These are phyloP conservation scores for Coemansia reversa DNA, from an alignment of 192 early-diverging fungal genomes.

Conservation along the genomic window DNA sequence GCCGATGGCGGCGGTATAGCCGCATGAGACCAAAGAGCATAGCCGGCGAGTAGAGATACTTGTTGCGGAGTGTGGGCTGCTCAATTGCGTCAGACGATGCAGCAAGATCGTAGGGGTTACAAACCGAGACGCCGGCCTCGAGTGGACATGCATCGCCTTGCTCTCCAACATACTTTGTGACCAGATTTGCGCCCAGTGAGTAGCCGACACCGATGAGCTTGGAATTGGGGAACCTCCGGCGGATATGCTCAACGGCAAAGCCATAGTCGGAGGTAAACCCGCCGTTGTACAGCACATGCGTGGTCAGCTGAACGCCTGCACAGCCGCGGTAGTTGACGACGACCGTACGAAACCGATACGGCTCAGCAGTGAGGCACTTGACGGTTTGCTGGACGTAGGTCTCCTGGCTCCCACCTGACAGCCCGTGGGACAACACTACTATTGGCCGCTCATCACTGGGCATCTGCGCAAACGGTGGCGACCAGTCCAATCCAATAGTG, in stretches of 20 bases:
- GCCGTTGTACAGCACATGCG: conserved; percentile 79
- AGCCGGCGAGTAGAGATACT: conserved; percentile 58
- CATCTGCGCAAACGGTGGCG: conserved; percentile 57
- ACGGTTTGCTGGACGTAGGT: conserved; percentile 80
- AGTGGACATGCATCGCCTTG: conserved; percentile 74
- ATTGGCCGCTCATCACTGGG: conserved; percentile 68
- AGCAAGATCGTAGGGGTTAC: conserved; percentile 85
- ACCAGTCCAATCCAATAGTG: conserved; percentile 85
- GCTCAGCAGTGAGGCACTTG: conserved; percentile 57
- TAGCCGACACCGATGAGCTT: conserved; percentile 83
- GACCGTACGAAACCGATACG: conserved; percentile 69
- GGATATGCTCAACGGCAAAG: conserved; percentile 37
- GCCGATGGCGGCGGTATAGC: conserved; percentile 52
- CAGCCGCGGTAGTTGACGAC: conserved; percentile 92
- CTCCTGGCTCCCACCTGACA: conserved; percentile 92
- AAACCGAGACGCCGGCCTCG: conserved; percentile 72
- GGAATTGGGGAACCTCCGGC: conserved; percentile 60
- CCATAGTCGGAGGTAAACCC: conserved; percentile 75
- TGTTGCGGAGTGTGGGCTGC: conserved; percentile 56
- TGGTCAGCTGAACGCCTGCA: conserved; percentile 74
- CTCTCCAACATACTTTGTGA: conserved; percentile 90
- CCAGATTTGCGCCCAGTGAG: conserved; percentile 88
- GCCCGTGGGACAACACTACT: conserved; percentile 81
- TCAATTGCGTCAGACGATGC: conserved; percentile 51
- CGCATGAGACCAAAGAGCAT: conserved; percentile 61